These are phyloP conservation scores for Trichoderma atroviride DNA, from an alignment of 2,329 filamentous ascomycete species.

Conservation along the genomic window DNA sequence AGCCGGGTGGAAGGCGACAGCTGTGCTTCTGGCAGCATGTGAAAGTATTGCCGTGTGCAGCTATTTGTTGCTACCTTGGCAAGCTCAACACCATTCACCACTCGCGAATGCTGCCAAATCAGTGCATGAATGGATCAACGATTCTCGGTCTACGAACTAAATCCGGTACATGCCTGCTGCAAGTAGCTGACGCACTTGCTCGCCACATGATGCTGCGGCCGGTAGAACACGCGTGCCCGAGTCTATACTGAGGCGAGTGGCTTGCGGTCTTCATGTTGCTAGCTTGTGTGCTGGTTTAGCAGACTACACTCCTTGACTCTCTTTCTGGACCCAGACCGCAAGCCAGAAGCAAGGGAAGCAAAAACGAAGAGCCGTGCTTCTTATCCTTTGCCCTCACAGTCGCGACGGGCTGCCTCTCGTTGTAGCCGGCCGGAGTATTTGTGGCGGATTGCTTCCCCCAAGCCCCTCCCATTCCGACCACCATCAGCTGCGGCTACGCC, in stretches of 20 bases:
- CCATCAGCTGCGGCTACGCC: neutral
- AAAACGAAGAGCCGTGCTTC: neutral
- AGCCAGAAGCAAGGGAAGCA: neutral
- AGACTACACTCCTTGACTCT: neutral
- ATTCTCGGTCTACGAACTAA: neutral
- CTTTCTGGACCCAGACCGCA: neutral
- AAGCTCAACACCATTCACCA: neutral
- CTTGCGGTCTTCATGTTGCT: neutral
- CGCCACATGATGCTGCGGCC: slow-evolving; percentile 10
- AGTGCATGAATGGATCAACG: neutral
- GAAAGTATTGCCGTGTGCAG: neutral
- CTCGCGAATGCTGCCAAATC: neutral
- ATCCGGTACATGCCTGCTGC: neutral
- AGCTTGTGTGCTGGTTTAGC: neutral
- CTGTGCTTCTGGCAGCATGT: slow-evolving; percentile 3
- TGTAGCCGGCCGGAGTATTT: slow-evolving; percentile 4
- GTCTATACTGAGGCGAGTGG: neutral
- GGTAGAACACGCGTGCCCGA: neutral
- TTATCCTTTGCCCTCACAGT: neutral
- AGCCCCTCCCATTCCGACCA: neutral
- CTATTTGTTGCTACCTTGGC: neutral
- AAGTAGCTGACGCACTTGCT: slow-evolving; percentile 7
- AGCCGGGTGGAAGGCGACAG: neutral
- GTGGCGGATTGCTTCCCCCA: slow-evolving; percentile 7
- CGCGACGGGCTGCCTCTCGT: neutral